These are phyloP conservation scores for Monilinia vaccinii-corymbosi DNA, from an alignment of 2,329 filamentous ascomycete genomes.

Conservation along the genomic window DNA sequence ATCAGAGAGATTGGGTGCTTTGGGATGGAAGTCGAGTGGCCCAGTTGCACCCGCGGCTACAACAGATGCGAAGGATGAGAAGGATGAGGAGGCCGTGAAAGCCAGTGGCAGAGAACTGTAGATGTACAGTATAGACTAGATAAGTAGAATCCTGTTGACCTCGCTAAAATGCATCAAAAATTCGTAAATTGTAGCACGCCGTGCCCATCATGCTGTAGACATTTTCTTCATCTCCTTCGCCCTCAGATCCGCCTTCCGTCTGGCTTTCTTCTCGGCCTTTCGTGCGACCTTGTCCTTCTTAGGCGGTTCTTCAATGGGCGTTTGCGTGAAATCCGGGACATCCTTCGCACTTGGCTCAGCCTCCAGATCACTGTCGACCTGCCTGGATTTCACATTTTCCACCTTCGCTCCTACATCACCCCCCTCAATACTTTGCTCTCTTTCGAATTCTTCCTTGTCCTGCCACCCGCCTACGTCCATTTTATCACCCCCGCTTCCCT, in stretches of 20 bases:
- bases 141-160: neutral
- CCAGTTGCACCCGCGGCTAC: slow-evolving; percentile 32
- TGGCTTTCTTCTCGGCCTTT: slow-evolving; percentile 32
- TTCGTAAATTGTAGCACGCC: slow-evolving; percentile 7
- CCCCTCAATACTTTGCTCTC: slow-evolving; percentile 28
- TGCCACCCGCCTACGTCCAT: slow-evolving; percentile 28
- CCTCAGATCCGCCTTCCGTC: slow-evolving; percentile 48
- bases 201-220: slow-evolving; percentile 24
- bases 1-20: slow-evolving; percentile 81
- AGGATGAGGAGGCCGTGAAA: slow-evolving; percentile 52
- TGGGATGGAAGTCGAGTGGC: slow-evolving; percentile 62
- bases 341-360: slow-evolving; percentile 12
- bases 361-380: slow-evolving; percentile 35
- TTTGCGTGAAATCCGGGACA: slow-evolving; percentile 10
- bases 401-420: slow-evolving; percentile 18
- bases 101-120: slow-evolving; percentile 70
- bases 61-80: slow-evolving; percentile 31
- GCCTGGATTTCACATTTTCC: slow-evolving; percentile 13
- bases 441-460: slow-evolving; percentile 31
- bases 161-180: slow-evolving; percentile 5
- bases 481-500: slow-evolving; percentile 21
- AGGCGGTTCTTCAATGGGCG: slow-evolving; percentile 24
- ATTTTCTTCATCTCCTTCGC: slow-evolving; percentile 48
- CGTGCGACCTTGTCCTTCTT: slow-evolving; percentile 30
- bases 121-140: slow-evolving; percentile 16